Evolutionary conservation across 2,329 filamentous ascomycete genomes (phyloP), one percentile per base, ranked within the genome.

Genomic region (Trichophyton mentagrophytes): DNA sequence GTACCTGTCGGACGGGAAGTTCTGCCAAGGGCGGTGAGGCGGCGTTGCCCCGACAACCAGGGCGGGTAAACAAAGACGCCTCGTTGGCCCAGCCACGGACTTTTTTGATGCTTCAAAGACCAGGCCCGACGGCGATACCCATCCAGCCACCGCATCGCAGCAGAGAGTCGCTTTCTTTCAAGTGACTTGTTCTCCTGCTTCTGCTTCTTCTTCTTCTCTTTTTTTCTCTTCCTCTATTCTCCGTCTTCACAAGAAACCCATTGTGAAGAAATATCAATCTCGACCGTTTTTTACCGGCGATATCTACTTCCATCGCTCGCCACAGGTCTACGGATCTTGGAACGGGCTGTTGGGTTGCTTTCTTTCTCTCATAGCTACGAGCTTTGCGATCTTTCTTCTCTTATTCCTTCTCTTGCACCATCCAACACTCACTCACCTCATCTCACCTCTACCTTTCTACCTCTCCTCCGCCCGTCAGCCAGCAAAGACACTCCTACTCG

Each of bases 61-160:
- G 53, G 61, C 27, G 40, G 46, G 73, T 76, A 75, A 76, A 76
- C 73, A 76, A 72, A 68, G 62, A 7, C 44, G 7, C 46, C 13
- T 62, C 63, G 69, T 71, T 75, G 70, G 71, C 71, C 73, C 73
- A 76, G 72, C 73, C 73, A 73, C 72, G 27, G 49, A 33, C 49
- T 30, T 53, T 53, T 53, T 27, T 27, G 49, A 47, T 47, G 20
- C 44, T 22, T 47, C 44, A 20, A 47, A n/a, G n/a, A n/a, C 40
- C 13, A 9, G n/a, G 17, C 5, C 5, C 44, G 44, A 47, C 17
- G 17, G 20, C n/a, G 20, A 44, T 44, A 44, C 13, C 42, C 20
- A 44, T 61, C 60, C 60, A 61, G 60, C 60, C 60, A 59, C 58
- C 58, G 38, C 38, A 40, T 47, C n/a, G 17, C 44, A 17, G 33